Percentiles rank a stretch among this genome's conserved stretches.
Conservation (phyloP, 257 asterid genomes). For the Marsdenia floribunda region DNA sequence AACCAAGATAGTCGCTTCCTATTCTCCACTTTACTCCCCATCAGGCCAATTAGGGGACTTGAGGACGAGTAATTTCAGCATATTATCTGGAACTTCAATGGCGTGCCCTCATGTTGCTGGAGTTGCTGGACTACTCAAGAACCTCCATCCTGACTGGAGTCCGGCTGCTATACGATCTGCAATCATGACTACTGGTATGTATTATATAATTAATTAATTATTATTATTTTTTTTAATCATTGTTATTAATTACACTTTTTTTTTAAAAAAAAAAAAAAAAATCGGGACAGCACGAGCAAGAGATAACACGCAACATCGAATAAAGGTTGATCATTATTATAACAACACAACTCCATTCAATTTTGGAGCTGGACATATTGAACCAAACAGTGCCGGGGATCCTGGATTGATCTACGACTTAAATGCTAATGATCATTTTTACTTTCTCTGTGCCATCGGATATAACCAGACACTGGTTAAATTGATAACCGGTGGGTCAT, state of each 20-base stretch:
- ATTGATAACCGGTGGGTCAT: slow-evolving; percentile 1
- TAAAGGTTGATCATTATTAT: neutral
- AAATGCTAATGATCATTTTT: slow-evolving; percentile 32
- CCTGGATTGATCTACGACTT: slow-evolving; percentile 69
- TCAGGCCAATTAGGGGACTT: slow-evolving; percentile 23
- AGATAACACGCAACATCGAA: slow-evolving; percentile 1
- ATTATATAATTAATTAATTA: neutral
- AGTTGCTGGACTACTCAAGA: slow-evolving; percentile 49
- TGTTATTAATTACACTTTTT: too few species aligned
- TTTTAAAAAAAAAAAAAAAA: too few species aligned
- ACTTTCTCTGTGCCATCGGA: slow-evolving; percentile 61
- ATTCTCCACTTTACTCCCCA: slow-evolving; percentile 42
- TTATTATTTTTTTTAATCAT: too few species aligned
- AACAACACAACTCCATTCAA: slow-evolving; percentile 30
- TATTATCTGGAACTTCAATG: slow-evolving; percentile 68
- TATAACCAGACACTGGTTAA: slow-evolving; percentile 25
- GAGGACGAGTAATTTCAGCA: slow-evolving; percentile 35
- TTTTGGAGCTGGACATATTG: slow-evolving; percentile 52
- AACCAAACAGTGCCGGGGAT: slow-evolving; percentile 53
- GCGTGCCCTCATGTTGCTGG: slow-evolving; percentile 76
- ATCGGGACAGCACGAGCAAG: neutral
- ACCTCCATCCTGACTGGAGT: slow-evolving; percentile 58
- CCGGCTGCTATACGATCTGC: slow-evolving; percentile 72
- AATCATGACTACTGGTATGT: slow-evolving; percentile 57
- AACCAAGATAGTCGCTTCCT: slow-evolving; percentile 55